These are phyloP conservation scores for Colletotrichum simmondsii DNA, from an alignment of 2,329 filamentous ascomycete genomes.

Conservation along the genomic window DNA sequence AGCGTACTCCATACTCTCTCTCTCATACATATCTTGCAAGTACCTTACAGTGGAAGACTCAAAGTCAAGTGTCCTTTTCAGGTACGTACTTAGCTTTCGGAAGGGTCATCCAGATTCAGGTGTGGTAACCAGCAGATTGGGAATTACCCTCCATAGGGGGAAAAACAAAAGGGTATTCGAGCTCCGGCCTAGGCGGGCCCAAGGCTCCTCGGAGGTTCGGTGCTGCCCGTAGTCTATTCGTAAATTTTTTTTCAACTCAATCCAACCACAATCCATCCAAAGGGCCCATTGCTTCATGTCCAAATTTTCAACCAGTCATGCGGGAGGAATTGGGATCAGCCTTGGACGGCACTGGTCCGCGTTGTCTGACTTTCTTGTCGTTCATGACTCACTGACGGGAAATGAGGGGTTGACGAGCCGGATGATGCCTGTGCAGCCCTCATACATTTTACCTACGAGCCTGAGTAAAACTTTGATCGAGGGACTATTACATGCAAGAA, in stretches of 20 bases:
- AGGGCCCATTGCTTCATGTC: slow-evolving; percentile 1
- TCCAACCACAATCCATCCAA: slow-evolving; percentile 3
- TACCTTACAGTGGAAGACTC: background rate
- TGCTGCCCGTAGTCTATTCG: slow-evolving; percentile 7
- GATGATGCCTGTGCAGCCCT: slow-evolving; percentile 23
- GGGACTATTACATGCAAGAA: background rate
- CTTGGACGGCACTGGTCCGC: slow-evolving; percentile 15
- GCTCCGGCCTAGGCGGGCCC: slow-evolving; percentile 4
- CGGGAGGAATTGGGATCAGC: slow-evolving; percentile 15
- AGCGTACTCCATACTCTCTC: no score
- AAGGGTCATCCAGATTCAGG: background rate
- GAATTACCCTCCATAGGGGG: no score
- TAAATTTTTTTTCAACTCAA: background rate
- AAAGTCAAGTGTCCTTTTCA: background rate
- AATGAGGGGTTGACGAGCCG: slow-evolving; percentile 22
- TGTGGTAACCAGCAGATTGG: no score
- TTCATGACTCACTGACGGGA: slow-evolving; percentile 32
- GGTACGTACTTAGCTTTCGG: background rate
- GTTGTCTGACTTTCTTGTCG: slow-evolving; percentile 21
- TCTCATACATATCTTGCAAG: no score
- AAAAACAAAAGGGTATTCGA: background rate
- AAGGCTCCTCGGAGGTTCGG: slow-evolving; percentile 15
- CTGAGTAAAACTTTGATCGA: slow-evolving; percentile 23
- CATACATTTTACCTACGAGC: slow-evolving; percentile 23
- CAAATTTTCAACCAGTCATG: slow-evolving; percentile 25